Percentiles rank a stretch among this genome's conserved stretches.
Evolutionary conservation across 192 early-diverging fungal genomes (phyloP).

Genomic region (Cladochytrium replicatum): DNA sequence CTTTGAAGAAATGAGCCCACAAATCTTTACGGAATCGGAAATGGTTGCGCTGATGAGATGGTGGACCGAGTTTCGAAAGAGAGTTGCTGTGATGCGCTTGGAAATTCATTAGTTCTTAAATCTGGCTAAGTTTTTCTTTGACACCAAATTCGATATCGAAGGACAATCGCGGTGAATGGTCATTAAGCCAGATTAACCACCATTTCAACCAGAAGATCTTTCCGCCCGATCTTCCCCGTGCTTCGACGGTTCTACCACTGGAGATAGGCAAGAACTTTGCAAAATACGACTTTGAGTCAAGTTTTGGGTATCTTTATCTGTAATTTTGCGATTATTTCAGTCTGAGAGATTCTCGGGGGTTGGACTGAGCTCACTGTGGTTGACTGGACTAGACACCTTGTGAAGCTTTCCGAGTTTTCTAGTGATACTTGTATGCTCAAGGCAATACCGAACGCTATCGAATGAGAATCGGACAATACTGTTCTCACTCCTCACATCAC

Average conservation of each 20-base stretch:
- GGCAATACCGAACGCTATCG: constrained; percentile 23
- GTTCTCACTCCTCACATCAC: constrained; percentile 19
- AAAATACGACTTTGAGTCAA: constrained; percentile 44
- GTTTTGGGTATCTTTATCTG: constrained; percentile 35
- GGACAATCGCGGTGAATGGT: too few species aligned
- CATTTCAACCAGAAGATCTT: constrained; percentile 59
- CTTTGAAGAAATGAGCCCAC: constrained; percentile 48
- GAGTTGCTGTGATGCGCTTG: constrained; percentile 16
- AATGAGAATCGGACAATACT: constrained; percentile 17
- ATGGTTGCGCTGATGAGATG: constrained; percentile 61
- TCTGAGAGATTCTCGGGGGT: constrained; percentile 3
- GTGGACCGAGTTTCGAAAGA: constrained; percentile 53
- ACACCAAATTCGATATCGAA: too few species aligned
- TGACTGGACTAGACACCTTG: constrained; percentile 53
- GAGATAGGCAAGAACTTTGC: constrained; percentile 55
- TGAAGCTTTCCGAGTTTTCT: constrained; percentile 34
- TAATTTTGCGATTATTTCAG: too few species aligned
- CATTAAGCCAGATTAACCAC: constrained; percentile 42
- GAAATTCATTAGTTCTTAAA: constrained; percentile 30
- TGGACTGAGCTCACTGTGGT: constrained; percentile 45
- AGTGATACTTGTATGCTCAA: constrained; percentile 35
- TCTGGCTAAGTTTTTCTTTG: too few species aligned
- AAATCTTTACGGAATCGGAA: constrained; percentile 46
- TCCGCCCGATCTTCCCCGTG: constrained; percentile 50
- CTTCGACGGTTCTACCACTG: constrained; percentile 48